These are phyloP conservation scores for Galerina sulciceps DNA, from an alignment of 768 basidiomycete species.

Conservation along the genomic window DNA sequence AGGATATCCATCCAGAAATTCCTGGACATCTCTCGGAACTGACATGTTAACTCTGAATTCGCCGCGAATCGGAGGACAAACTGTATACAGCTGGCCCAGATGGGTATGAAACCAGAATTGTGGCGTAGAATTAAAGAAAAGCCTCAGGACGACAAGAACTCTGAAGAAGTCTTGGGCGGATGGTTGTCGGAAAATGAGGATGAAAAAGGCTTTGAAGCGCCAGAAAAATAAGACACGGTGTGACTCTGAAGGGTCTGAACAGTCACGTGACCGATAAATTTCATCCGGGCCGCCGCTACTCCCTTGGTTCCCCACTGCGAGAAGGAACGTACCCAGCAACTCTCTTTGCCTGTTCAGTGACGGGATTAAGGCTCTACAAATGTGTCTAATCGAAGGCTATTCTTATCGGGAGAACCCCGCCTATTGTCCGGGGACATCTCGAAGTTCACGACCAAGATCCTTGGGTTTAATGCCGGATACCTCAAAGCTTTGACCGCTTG, in stretches of 20 bases:
- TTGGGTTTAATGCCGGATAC: too few species aligned
- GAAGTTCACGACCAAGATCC: too few species aligned
- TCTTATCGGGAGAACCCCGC: too few species aligned
- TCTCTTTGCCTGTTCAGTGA: too few species aligned
- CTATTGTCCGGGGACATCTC: too few species aligned
- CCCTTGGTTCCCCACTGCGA: too few species aligned
- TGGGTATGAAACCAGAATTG: neutral
- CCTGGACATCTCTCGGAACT: slow-evolving; percentile 58
- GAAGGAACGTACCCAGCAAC: too few species aligned
- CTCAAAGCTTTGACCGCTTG: too few species aligned
- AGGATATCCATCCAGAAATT: slow-evolving; percentile 62
- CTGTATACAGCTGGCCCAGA: neutral
- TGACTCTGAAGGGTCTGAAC: too few species aligned
- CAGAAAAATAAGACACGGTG: neutral
- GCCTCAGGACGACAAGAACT: neutral
- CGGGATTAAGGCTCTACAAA: too few species aligned
- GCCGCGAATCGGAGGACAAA: slow-evolving; percentile 5
- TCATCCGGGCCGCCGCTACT: neutral
- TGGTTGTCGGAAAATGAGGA: slow-evolving; percentile 1
- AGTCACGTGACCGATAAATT: neutral
- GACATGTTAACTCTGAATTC: slow-evolving; percentile 32
- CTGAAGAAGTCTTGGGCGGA: neutral
- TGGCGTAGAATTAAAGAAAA: neutral
- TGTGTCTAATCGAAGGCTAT: too few species aligned
- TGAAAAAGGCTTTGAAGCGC: neutral